Percentiles rank a stretch among this genome's conserved stretches.
phyloP scores from a whole-genome alignment of 345 rosid species.

The Hevea brasiliensis region DNA sequence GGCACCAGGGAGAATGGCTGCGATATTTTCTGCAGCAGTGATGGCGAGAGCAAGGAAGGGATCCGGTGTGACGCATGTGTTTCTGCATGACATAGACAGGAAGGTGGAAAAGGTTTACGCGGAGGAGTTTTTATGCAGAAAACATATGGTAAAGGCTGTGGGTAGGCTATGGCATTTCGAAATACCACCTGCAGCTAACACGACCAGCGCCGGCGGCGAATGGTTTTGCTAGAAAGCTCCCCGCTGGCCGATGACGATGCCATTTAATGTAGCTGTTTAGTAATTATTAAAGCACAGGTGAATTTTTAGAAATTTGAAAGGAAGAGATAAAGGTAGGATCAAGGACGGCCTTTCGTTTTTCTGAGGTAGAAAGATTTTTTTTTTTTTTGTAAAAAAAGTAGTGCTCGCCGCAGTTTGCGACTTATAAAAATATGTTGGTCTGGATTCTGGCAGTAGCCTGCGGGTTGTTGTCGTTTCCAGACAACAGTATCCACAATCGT shows the following conservation, averaged over 20 bases:
- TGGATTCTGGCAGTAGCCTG: no score
- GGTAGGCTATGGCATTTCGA: conserved; percentile 77
- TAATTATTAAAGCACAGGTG: no score
- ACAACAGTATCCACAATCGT: no score
- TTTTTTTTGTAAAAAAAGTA: no score
- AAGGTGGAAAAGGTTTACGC: conserved; percentile 65
- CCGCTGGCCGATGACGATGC: neutral
- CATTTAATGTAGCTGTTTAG: neutral
- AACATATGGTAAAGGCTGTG: conserved; percentile 44
- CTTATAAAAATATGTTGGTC: no score
- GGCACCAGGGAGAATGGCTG: conserved; percentile 82
- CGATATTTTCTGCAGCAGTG: conserved; percentile 76
- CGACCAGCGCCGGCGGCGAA: conserved; percentile 25
- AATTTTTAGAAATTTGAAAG: no score
- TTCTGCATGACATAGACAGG: conserved; percentile 69
- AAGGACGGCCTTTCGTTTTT: no score
- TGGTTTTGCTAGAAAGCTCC: conserved; percentile 52
- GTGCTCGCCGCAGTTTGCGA: no score
- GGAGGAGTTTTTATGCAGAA: conserved; percentile 59
- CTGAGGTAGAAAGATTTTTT: no score
- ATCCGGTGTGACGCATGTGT: conserved; percentile 66
- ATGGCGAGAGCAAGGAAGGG: conserved; percentile 74
- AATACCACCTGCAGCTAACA: conserved; percentile 55
- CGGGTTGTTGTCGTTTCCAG: no score
- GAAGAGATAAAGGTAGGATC: no score